Evolutionary conservation across 1,284 basidiomycete species (phyloP), one percentile per base, ranked within the genome.

Genomic region (Austroboletus olivaceoglutinosus): DNA sequence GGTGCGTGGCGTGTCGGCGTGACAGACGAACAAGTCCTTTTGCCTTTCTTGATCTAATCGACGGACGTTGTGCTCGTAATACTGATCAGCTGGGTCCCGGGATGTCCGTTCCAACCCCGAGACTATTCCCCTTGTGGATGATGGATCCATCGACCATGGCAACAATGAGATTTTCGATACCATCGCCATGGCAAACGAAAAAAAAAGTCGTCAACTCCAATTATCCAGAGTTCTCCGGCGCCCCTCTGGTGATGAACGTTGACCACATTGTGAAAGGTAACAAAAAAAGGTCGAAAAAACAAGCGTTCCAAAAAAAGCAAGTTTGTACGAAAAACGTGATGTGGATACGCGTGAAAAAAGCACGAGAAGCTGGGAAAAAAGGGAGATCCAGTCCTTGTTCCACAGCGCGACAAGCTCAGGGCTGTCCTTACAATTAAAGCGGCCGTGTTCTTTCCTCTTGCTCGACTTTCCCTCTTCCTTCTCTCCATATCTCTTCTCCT

Each of bases 401-500:
- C 21, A 39, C 16, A 25, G 25, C 25, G 25, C 11, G 39, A 22
- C 39, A 25, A 25, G 13, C 16, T 40, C 22, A 6, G 6, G 18
- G 19, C 36, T 38, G 36, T 16, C 37, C 18, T 21, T 11, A 12
- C 48, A 33, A 29, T 45, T 47, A 52, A 52, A 51, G 44, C 44
- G 39, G 40, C 1, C 22, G 7, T 34, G 19, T 21, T 54, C 52
- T 55, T 59, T 51, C 52, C 52, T 48, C 52, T 48, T 38, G 47
- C 39, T 41, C 45, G 45, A 57, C 57, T 31, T 37, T 25, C 31
- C 34, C 43, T 30, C 40, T 33, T 31, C 44, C 42, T 40, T n/a
- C 23, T 16, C 22, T n/a, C 22, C n/a, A 5, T 18, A 7, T 15
- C 9, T n/a, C n/a, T n/a, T n/a, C n/a, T n/a, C n/a, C n/a, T n/a